Evolutionary conservation across 2,329 filamentous ascomycete species (phyloP).

Genomic region (Colletotrichum sojae): DNA sequence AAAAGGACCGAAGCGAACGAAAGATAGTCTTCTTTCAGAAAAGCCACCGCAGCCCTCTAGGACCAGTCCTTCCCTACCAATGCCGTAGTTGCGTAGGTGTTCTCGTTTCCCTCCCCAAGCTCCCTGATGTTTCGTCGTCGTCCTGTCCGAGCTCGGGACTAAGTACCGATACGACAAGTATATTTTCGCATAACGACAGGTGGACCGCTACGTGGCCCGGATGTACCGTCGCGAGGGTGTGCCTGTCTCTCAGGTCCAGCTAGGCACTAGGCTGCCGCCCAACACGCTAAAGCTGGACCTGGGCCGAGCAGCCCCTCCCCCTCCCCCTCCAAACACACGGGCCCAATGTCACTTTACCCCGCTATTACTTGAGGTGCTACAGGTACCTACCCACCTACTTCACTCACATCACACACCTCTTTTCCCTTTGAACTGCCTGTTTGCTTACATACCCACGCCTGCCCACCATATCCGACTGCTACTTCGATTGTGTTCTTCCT

Average conservation of each 20-base stretch:
- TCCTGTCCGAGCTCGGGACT: slow-evolving; percentile 13
- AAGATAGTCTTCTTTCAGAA: neutral
- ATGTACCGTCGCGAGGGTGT: slow-evolving; percentile 16
- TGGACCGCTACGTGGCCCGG: slow-evolving; percentile 17
- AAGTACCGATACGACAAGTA: neutral
- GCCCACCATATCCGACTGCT: slow-evolving; percentile 17
- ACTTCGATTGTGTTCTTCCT: slow-evolving; percentile 1
- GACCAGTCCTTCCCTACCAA: neutral
- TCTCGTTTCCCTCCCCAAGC: slow-evolving; percentile 12
- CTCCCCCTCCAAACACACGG: slow-evolving; percentile 27
- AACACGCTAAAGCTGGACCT: slow-evolving; percentile 1
- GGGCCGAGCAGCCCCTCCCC: slow-evolving; percentile 8
- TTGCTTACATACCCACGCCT: slow-evolving; percentile 26
- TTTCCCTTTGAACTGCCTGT: neutral
- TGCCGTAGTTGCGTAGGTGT: neutral
- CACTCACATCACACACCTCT: slow-evolving; percentile 5
- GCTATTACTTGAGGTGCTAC: neutral
- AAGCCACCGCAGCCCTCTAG: neutral
- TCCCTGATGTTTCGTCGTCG: neutral
- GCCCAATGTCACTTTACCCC: slow-evolving; percentile 29
- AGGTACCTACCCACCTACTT: neutral
- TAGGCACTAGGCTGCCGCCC: neutral
- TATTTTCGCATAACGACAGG: slow-evolving; percentile 8
- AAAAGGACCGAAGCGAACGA: neutral
- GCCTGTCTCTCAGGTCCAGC: slow-evolving; percentile 5